These are phyloP conservation scores for Parachaetomium inaequale DNA, from an alignment of 495 filamentous ascomycete genomes.

Conservation along the genomic window DNA sequence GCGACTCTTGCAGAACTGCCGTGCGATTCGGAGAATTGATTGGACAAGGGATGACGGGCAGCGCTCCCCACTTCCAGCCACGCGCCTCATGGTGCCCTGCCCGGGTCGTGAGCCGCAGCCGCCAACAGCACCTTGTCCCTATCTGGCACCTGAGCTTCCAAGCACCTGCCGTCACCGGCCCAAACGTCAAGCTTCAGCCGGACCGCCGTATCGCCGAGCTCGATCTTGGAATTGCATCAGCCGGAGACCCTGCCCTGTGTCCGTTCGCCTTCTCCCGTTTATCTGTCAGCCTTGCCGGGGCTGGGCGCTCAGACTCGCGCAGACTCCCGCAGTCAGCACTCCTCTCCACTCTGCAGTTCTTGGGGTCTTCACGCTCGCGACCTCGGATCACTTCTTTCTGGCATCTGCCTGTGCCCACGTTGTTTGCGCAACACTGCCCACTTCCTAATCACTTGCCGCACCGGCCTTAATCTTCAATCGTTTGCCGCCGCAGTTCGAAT, in stretches of 20 bases:
- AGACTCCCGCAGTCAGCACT: too few species aligned
- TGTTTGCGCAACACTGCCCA: background rate
- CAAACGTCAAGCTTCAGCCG: background rate
- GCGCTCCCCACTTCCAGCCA: constrained; percentile 20
- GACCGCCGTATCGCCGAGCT: background rate
- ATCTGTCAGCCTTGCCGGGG: too few species aligned
- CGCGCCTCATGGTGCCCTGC: constrained; percentile 10
- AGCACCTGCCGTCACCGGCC: background rate
- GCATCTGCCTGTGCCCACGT: background rate
- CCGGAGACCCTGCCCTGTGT: background rate
- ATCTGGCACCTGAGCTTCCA: background rate
- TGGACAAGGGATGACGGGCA: constrained; percentile 18
- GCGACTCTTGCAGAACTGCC: background rate
- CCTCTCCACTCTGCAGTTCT: background rate
- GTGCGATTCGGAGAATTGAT: constrained; percentile 33
- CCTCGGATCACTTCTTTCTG: background rate
- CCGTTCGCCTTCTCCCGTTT: background rate
- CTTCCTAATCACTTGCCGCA: background rate
- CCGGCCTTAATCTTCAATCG: background rate
- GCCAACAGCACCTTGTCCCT: background rate
- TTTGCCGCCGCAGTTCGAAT: background rate
- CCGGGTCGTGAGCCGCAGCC: background rate
- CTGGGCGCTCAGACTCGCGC: too few species aligned
- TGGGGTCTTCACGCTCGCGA: background rate
- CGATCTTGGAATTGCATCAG: background rate